Evolutionary conservation across 768 basidiomycete species (phyloP), one percentile per base, ranked within the genome.

Genomic region (Kwoniella sp.): DNA sequence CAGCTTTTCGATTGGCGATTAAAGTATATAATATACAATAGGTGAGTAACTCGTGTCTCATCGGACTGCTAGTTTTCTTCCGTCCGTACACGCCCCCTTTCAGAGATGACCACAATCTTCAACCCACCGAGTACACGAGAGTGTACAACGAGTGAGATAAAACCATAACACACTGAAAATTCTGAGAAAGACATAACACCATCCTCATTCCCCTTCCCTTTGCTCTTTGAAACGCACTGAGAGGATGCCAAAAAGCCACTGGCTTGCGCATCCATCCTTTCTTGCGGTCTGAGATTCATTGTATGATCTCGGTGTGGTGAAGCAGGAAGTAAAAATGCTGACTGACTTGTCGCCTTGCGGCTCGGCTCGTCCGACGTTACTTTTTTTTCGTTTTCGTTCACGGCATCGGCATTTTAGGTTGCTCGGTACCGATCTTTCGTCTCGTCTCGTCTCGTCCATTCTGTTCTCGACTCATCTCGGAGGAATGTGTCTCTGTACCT

Each of bases 141-240:
- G 44, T 27, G 49, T 62, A 55, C 54, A 15, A 62, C 36, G 54
- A 62, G 60, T 51, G 25, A 62, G 40, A 49, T 17, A 62, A 62
- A n/a, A 62, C 47, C 55, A 55, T 46, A 55, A 62, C 60, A 62
- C 60, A 62, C 60, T 62, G 60, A 62, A 62, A 62, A 62, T 62
- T 62, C 60, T 62, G 60, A 62, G 54, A 55, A 49, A 49, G 22
- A 22, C 40, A 44, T 44, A 3, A 15, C 40, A 19, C 40, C 33
- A 33, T 33, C 7, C 7, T 13, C 33, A 33, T 33, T 33, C 33
- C 33, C 5, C 13, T 33, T 13, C 33, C 5, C 33, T 33, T 33
- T 33, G 33, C 13, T 13, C 33, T n/a, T n/a, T n/a, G n/a, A 13
- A 33, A 33, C 33, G 33, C 33, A 33, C 5, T 33, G n/a, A n/a